Conservation (phyloP, 805 yeast genomes). For the Spathaspora girioi region DNA sequence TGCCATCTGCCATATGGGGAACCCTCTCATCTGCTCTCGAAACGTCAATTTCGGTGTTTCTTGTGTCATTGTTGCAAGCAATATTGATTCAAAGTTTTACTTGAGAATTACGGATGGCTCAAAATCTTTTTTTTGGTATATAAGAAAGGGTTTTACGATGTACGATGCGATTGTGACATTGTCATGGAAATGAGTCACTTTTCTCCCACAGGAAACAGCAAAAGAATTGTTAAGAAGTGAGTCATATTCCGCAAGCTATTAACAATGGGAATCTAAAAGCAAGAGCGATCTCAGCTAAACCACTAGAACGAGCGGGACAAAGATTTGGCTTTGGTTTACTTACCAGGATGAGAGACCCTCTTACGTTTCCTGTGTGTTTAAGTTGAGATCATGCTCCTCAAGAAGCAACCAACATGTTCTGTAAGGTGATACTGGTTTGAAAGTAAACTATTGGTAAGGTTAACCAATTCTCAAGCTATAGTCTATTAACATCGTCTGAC, state of each 20-base stretch:
- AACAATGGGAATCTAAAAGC: too few relatives aligned
- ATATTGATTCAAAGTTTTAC: neutral
- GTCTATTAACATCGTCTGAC: too few relatives aligned
- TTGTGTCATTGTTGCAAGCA: neutral
- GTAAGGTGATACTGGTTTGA: too few relatives aligned
- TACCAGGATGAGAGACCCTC: too few relatives aligned
- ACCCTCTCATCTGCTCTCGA: slow-evolving; percentile 45
- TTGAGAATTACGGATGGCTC: neutral
- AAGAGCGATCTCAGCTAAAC: too few relatives aligned
- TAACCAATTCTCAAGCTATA: too few relatives aligned
- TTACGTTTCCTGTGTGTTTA: too few relatives aligned
- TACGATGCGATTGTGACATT: neutral
- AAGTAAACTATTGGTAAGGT: too few relatives aligned
- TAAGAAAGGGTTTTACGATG: neutral
- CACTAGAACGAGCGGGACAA: neutral
- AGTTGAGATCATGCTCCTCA: too few relatives aligned
- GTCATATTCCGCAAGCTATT: neutral
- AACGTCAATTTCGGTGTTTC: slow-evolving; percentile 13
- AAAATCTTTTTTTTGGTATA: neutral
- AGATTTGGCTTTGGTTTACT: neutral
- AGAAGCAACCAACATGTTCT: too few relatives aligned
- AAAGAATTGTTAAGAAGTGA: neutral
- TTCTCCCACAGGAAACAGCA: neutral
- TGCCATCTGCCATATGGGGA: slow-evolving; percentile 46
- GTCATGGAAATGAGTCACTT: neutral